Evolutionary conservation across 169 alveolate species (phyloP), one percentile per base, ranked within the genome.

Genomic region (Plasmodium vivax): DNA sequence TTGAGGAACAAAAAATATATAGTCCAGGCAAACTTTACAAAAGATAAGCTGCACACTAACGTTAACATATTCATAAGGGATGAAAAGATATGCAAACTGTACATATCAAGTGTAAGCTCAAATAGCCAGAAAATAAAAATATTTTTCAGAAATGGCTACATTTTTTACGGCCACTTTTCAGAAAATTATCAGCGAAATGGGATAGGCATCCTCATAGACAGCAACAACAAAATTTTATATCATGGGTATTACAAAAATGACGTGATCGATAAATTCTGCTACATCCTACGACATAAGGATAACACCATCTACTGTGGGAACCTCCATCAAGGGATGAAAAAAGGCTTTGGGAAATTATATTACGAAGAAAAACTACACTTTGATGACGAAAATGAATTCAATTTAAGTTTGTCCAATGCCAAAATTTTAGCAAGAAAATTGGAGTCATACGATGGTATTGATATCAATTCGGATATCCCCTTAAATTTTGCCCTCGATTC

Each of bases 221-320:
- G 41, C 54, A 82, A 92, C 84, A 92, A 92, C 83, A 92, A 83
- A 92, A 92, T 92, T 30, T 72, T 92, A 82, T 92, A 92, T 82
- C 95, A 92, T 92, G 95, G 95, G 3, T 92, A 92, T 92, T 92
- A 92, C 77, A 83, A 83, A 92, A 83, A 92, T 92, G 95, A 92
- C 83, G 41, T 92, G 30, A 92, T 92, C 3, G 92, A 92, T 74
- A 83, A 92, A 82, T 92, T 82, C 45, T 92, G 95, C 58, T 92
- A 92, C 72, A 92, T 92, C 30, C 74, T 92, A 83, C 74, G 95
- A 56, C 95, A 92, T 82, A 83, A 92, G 77, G 95, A 92, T 77
- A 92, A 92, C 75, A 92, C 83, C 34, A 82, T 92, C 30, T 92
- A 92, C 73, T 71, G 92, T 72, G 95, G 95, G 30, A 92, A 92